Base-by-base conservation (phyloP, 2,329 filamentous ascomycete species). In the Ceratocystiopsis minuta region DNA sequence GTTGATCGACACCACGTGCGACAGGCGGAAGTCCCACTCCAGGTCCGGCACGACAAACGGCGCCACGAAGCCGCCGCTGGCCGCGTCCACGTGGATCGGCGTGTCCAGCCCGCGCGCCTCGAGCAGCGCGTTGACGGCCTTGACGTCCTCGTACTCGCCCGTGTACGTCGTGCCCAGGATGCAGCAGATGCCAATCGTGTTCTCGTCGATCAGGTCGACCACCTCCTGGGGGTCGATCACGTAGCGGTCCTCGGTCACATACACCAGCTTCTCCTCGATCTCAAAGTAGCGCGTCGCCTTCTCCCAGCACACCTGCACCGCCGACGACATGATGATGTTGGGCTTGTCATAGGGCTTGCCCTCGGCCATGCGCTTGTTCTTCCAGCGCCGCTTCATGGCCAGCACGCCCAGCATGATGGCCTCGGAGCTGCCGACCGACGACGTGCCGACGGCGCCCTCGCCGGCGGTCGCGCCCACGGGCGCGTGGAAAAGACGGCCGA, bases 301-400 rank as follows among this genome's bases (percentile, higher is more conserved):
- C 60, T 95, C 86, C 87, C 87, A 95, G 68, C 86, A 94, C 35
- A 95, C 88, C 63, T 96, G 88, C 2, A 95, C 88, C 31, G 88
- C 87, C 20, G 83, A 85, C 53, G 83, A 90, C 88, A 96, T 95
- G 66, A 96, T 66, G 47, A 96, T 79, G 62, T 96, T 96, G 43
- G 88, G 88, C 37, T 72, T 71, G 48, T 86, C 82, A 46, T 60
- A 72, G 42, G 85, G 72, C 65, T 92, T 90, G 46, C 86, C 87
- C 52, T 75, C 82, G 5, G 81, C 85, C 57, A 80, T 73, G 52
- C 85, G 78, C 63, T 78, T 78, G 60, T 90, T 86, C 65, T 83
- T 78, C 88, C 88, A 96, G 53, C 80, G 75, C 65, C 79, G 85
- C 73, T 95, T 95, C 86, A 95, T 94, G 52, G 87, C 87, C 33